Conservation (phyloP, 2,329 filamentous ascomycete genomes). For the Botrytis fabae region DNA sequence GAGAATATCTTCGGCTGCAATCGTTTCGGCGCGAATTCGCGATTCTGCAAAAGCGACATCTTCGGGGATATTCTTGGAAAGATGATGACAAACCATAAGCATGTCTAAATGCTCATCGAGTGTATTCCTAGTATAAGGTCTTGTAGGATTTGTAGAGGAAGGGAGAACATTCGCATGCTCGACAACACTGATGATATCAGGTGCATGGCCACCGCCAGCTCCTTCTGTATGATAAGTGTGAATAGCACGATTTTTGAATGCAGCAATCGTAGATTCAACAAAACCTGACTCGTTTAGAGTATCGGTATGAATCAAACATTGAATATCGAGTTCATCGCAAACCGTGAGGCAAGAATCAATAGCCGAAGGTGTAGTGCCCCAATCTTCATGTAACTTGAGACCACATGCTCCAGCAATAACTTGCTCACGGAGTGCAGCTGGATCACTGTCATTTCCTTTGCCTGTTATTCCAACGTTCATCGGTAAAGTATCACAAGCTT, state of each 20-base stretch:
- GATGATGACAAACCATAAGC: constrained; percentile 97
- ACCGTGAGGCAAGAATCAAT: constrained; percentile 85
- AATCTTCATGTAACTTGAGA: constrained; percentile 94
- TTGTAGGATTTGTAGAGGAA: constrained; percentile 87
- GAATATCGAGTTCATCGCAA: constrained; percentile 88
- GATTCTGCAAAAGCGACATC: constrained; percentile 94
- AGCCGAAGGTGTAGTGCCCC: constrained; percentile 86
- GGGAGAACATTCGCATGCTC: constrained; percentile 87
- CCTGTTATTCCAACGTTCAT: constrained; percentile 89
- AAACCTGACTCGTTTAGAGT: constrained; percentile 98
- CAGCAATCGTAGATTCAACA: constrained; percentile 84
- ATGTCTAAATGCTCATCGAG: constrained; percentile 96
- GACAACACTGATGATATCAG: constrained; percentile 93
- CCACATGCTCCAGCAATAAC: constrained; percentile 81
- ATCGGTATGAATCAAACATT: constrained; percentile 93
- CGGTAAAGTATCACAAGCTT: constrained; percentile 78
- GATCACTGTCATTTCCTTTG: constrained; percentile 84
- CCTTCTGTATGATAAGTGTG: constrained; percentile 98
- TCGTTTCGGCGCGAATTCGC: constrained; percentile 92
- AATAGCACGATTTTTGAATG: constrained; percentile 83
- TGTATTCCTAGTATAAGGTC: constrained; percentile 88
- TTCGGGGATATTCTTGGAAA: constrained; percentile 89
- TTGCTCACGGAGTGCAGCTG: constrained; percentile 73
- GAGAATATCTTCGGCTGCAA: constrained; percentile 92
- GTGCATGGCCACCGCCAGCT: constrained; percentile 90